Evolutionary conservation across 169 alveolate genomes (phyloP).

Genomic region (Eimeria necatrix): DNA sequence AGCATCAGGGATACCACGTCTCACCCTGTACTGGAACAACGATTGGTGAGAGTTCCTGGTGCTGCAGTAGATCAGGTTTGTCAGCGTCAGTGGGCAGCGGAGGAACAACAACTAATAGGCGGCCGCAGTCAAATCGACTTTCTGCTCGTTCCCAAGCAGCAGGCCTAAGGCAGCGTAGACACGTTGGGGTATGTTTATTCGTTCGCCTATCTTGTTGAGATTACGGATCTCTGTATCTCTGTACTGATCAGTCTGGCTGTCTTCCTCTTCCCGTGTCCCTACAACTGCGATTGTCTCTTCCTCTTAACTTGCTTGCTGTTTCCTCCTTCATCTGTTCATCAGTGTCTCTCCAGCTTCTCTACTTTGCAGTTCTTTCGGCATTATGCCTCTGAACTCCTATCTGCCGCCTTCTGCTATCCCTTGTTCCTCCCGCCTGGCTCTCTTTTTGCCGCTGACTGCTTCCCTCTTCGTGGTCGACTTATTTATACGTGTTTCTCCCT

Average conservation of each 20-base stretch:
- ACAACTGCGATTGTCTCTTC: neutral
- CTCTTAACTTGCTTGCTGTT: neutral
- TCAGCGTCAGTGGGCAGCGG: slow-evolving; percentile 20
- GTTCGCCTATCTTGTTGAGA: neutral
- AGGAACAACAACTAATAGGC: slow-evolving; percentile 38
- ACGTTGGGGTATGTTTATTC: neutral
- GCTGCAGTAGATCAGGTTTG: neutral
- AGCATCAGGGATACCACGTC: neutral
- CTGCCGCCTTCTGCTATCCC: neutral
- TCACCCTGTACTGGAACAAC: slow-evolving; percentile 9
- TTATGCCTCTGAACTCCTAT: too few species aligned
- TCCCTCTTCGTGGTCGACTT: neutral
- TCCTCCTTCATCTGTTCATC: neutral
- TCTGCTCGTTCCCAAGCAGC: slow-evolving; percentile 21
- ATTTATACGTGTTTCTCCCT: slow-evolving; percentile 3
- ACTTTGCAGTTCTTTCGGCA: too few species aligned
- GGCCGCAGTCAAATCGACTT: slow-evolving; percentile 32
- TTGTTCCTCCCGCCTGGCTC: neutral
- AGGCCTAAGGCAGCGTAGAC: slow-evolving; percentile 18
- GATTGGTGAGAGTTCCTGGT: neutral
- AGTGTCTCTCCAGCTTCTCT: neutral
- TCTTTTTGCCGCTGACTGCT: neutral
- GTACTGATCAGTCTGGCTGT: neutral
- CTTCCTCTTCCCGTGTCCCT: neutral
- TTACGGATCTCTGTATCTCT: neutral